Base-by-base conservation (phyloP, 2,329 filamentous ascomycete species). In the Xylariaceae sp. region DNA sequence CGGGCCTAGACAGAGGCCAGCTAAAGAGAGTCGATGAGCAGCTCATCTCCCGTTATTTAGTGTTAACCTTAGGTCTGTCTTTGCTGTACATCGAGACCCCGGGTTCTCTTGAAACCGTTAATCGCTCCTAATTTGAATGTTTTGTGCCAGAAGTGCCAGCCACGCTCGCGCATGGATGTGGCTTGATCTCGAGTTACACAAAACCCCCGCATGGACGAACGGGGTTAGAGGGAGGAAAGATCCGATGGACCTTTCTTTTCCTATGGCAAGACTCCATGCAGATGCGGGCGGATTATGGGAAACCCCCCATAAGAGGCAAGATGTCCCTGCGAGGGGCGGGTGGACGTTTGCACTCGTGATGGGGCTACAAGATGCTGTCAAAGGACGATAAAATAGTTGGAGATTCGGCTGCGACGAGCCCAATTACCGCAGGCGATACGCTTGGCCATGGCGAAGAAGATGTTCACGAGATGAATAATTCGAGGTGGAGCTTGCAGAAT, bases 341-440 rank as follows among this genome's bases (percentile, higher is more conserved):
- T 9, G 2, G 12, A n/a, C 29, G 33, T 11, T 13, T 11, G 12
- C 34, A n/a, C n/a, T n/a, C n/a, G n/a, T n/a, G 15, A 11, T 41
- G 26, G 13, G 15, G 24, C 18, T 46, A 51, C 26, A 50, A 28
- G 13, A 50, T 51, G 48, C 23, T 46, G 12, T 42, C 47, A 6
- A 41, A 47, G 32, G 36, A 30, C 9, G 40, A 46, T 8, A 31
- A 12, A 8, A n/a, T 38, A 18, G 16, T 13, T 12, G 33, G 30
- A 13, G 13, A 23, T 9, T 27, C 42, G n/a, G 18, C 42, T 11
- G 14, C 40, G 3, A 13, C 11, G n/a, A 28, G 24, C 11, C 11
- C 21, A 11, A 11, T 11, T 11, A 24, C 21, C 7, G 21, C 23
- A 19, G 32, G 28, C 26, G 11, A 19, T 12, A 29, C 29, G 14